Evolutionary conservation across 1,139 yeast species (phyloP).

Genomic region (Kluyveromyces sp.): DNA sequence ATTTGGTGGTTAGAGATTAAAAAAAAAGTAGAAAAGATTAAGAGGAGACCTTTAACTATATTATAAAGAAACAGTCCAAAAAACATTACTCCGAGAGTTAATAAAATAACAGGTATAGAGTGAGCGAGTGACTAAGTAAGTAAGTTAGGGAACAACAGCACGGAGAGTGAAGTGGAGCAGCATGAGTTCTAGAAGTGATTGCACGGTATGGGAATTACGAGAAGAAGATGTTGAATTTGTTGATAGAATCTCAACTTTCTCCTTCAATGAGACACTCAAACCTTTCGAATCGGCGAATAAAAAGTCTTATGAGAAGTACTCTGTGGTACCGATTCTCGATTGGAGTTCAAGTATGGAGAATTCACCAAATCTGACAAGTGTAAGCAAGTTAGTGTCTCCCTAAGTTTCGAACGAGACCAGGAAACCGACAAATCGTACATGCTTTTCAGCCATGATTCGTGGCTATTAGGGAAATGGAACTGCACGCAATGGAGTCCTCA

Average conservation of each 20-base stretch:
- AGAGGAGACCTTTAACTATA: too few species aligned
- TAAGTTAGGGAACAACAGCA: neutral
- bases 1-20: too few species aligned
- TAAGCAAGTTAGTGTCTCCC: neutral
- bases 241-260: neutral
- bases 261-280: neutral
- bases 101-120: neutral
- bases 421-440: neutral
- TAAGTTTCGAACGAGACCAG: neutral
- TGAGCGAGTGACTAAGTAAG: neutral
- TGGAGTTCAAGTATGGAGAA: constrained; percentile 1
- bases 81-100: too few species aligned
- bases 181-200: neutral
- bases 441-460: neutral
- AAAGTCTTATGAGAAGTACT: neutral
- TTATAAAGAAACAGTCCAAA: too few species aligned
- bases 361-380: neutral
- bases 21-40: too few species aligned
- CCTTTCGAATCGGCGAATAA: constrained; percentile 1
- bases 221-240: neutral
- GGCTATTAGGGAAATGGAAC: constrained; percentile 3
- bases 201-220: neutral
- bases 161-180: too few species aligned
- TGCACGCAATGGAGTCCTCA: constrained; percentile 3
- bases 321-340: neutral